These are phyloP conservation scores for Panaeolus cyanescens DNA, from an alignment of 768 basidiomycete species.

Conservation along the genomic window DNA sequence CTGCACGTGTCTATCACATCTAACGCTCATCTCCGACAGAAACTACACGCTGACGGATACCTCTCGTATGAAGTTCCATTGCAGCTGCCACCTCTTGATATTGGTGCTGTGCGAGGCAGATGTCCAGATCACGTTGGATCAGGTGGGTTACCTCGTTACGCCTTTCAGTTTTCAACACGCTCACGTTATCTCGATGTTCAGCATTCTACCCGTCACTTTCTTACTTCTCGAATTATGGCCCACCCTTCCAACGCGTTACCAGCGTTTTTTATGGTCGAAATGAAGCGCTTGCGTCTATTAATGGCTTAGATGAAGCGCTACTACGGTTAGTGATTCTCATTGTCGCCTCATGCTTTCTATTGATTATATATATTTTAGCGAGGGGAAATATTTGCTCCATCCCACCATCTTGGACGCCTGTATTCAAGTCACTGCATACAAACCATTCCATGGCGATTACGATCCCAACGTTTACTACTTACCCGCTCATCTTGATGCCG, in stretches of 20 bases:
- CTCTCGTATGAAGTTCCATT: conserved; percentile 14
- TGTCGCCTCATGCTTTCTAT: background rate
- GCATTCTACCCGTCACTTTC: conserved; percentile 26
- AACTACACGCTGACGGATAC: conserved; percentile 22
- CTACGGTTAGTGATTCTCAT: background rate
- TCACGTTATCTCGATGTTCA: conserved; percentile 4
- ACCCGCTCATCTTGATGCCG: conserved; percentile 22
- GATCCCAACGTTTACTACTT: conserved; percentile 31
- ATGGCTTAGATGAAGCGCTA: conserved; percentile 15
- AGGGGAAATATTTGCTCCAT: conserved; percentile 29
- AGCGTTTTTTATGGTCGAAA: conserved; percentile 19
- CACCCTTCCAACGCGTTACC: conserved; percentile 27
- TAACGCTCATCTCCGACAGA: background rate
- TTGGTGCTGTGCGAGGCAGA: conserved; percentile 13
- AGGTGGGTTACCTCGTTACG: background rate
- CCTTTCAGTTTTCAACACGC: background rate
- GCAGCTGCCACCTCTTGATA: conserved; percentile 7
- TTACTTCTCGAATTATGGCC: conserved; percentile 34
- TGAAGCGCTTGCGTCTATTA: conserved; percentile 26
- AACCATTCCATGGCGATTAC: conserved; percentile 26
- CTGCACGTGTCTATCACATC: background rate
- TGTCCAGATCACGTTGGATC: conserved; percentile 11
- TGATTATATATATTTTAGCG: conserved; percentile 14
- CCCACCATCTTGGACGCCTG: conserved; percentile 39
- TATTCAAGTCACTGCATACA: conserved; percentile 32